Percentiles rank a stretch among this genome's conserved stretches.
Conservation (phyloP, 768 basidiomycete species). For the Boletus tomentosulus region DNA sequence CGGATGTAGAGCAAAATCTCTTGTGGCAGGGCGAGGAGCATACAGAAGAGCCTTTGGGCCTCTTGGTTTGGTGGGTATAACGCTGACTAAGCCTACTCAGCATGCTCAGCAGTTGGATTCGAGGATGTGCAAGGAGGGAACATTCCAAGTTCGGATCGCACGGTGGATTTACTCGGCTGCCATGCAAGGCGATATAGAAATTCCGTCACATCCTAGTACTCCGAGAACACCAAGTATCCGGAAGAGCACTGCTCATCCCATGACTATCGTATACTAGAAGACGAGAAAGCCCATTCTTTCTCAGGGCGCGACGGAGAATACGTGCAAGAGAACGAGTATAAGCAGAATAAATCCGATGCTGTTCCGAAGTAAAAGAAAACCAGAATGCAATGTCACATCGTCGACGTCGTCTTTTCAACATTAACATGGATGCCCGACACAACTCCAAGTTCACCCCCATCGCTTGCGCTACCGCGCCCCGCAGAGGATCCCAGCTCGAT, state of each 20-base stretch:
- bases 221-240: slow-evolving; percentile 4
- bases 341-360: slow-evolving; percentile 25
- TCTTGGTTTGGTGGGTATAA: no score
- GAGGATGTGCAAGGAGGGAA: no score
- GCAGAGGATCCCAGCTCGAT: slow-evolving; percentile 38
- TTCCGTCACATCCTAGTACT: neutral
- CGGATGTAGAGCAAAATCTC: slow-evolving; percentile 60
- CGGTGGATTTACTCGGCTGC: no score
- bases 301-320: slow-evolving; percentile 8
- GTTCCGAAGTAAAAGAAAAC: slow-evolving; percentile 20
- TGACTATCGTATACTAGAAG: slow-evolving; percentile 20
- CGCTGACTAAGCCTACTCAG: no score
- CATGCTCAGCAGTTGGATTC: no score
- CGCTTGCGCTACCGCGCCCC: slow-evolving; percentile 15
- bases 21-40: slow-evolving; percentile 42
- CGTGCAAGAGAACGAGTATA: slow-evolving; percentile 22
- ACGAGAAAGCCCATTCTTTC: slow-evolving; percentile 11
- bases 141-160: no score
- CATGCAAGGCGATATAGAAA: neutral
- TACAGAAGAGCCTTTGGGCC: neutral
- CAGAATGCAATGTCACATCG: slow-evolving; percentile 33
- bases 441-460: slow-evolving; percentile 20
- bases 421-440: slow-evolving; percentile 52
- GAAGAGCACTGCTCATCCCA: slow-evolving; percentile 14
- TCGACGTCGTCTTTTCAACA: slow-evolving; percentile 56